phyloP scores from a whole-genome alignment of 768 basidiomycete species.

The Leccinum pellstonianum region DNA sequence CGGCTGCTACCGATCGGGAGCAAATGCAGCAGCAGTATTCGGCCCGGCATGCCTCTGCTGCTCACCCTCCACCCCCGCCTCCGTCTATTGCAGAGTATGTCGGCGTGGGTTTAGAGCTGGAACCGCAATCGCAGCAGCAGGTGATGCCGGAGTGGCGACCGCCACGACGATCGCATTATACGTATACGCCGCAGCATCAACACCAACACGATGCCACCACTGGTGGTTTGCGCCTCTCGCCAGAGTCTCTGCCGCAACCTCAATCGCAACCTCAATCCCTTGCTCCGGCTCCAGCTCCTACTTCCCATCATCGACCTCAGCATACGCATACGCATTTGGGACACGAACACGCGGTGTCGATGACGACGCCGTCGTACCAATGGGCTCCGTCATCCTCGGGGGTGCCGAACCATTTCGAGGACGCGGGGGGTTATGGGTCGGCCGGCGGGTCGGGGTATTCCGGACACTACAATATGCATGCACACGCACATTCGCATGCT shows the following conservation, averaged over 20 bases:
- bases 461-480: constrained; percentile 2
- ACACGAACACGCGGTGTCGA: constrained; percentile 17
- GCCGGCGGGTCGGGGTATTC: background rate
- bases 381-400: constrained; percentile 17
- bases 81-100: constrained; percentile 10
- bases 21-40: constrained; percentile 1
- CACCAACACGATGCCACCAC: constrained; percentile 3
- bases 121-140: constrained; percentile 8
- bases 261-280: background rate
- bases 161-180: constrained; percentile 27
- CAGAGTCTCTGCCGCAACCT: constrained; percentile 4
- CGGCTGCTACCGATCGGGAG: constrained; percentile 17
- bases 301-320: background rate
- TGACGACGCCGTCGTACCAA: constrained; percentile 12
- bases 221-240: background rate
- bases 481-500: constrained; percentile 14
- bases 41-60: background rate
- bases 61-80: background rate
- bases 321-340: constrained; percentile 9
- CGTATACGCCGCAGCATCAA: constrained; percentile 24
- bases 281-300: background rate
- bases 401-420: constrained; percentile 3
- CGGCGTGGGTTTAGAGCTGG: background rate
- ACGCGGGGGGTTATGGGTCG: background rate
- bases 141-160: constrained; percentile 28